Evolutionary conservation across 1,139 yeast genomes (phyloP).

Genomic region (Geotrichum phurueaensis): DNA sequence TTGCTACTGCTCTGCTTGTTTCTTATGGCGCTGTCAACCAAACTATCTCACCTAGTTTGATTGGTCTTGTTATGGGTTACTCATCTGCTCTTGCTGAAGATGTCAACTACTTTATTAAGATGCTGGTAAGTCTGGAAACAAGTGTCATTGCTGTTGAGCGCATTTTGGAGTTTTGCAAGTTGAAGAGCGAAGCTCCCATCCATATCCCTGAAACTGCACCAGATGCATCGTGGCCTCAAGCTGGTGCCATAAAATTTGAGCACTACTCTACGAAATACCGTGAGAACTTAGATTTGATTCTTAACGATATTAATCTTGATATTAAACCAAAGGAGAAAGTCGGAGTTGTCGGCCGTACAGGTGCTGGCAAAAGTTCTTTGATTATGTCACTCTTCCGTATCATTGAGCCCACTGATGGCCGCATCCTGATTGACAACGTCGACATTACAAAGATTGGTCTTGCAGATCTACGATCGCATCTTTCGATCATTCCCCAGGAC

Average conservation of each 20-base stretch:
- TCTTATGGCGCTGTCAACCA: slow-evolving; percentile 50
- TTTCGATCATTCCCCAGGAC: slow-evolving; percentile 72
- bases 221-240: slow-evolving; percentile 53
- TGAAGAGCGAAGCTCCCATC: slow-evolving; percentile 52
- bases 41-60: slow-evolving; percentile 57
- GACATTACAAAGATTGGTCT: slow-evolving; percentile 56
- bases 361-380: slow-evolving; percentile 76
- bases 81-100: slow-evolving; percentile 59
- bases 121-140: slow-evolving; percentile 68
- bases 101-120: slow-evolving; percentile 55
- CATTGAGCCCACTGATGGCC: slow-evolving; percentile 58
- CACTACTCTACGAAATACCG: slow-evolving; percentile 62
- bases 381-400: slow-evolving; percentile 69
- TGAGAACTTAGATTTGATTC: slow-evolving; percentile 48
- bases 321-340: slow-evolving; percentile 60
- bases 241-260: slow-evolving; percentile 52
- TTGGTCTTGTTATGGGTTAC: slow-evolving; percentile 69
- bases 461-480: slow-evolving; percentile 49
- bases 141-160: slow-evolving; percentile 74
- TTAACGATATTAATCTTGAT: slow-evolving; percentile 47
- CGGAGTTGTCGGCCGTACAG: slow-evolving; percentile 82
- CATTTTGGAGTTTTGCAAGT: slow-evolving; percentile 61
- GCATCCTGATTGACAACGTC: slow-evolving; percentile 50
- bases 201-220: slow-evolving; percentile 38
- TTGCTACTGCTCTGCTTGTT: slow-evolving; percentile 48